Base-by-base conservation (phyloP, 495 filamentous ascomycete species). In the Penicillium canariense region DNA sequence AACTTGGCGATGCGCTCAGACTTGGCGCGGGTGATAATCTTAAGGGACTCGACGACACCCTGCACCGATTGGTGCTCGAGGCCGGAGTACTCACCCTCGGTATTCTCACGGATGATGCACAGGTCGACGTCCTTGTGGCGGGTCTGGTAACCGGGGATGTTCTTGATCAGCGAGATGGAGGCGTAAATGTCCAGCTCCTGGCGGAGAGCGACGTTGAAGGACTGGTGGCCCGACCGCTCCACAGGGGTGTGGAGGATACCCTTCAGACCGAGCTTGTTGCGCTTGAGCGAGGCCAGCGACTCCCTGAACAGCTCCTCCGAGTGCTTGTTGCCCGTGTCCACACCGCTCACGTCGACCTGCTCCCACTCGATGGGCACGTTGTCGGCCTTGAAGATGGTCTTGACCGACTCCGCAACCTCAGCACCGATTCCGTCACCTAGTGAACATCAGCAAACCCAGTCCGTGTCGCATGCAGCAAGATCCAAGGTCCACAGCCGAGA, bases 171-270 rank as follows among this genome's bases (percentile, higher is more conserved):
- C 57, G 91, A 90, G 69, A 98, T 92, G 40, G 93, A 97, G 67
- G 94, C 94, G 73, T 97, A 98, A 77, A 98, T 98, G 76, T 98
- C 94, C 65, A 98, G 89, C 74, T 97, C 94, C 79, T 98, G 94
- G 60, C 94, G 89, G 68, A 98, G 84, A 63, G 94, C 94, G 62
- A 98, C 94, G 75, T 98, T 98, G 91, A 97, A 98, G 54, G 91
- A 96, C 75, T 96, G 90, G 81, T 98, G 94, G 60, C 94, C 94
- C 32, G 94, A 96, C 56, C 95, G 87, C 77, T 92, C 91, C 61
- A 98, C 89, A 42, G 94, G 94, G 32, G 94, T 98, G 79, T 96
- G 91, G 17, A 98, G 83, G 70, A 98, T 98, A 73, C 85, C 85
- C 81, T 98, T 98, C 54, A 98, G 81, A 52, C 92, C 94, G 56